A percentile compares a stretch with the other conserved stretches of the same genome.
phyloP scores from a whole-genome alignment of 345 rosid genomes.

The Syzygium oleosum region DNA sequence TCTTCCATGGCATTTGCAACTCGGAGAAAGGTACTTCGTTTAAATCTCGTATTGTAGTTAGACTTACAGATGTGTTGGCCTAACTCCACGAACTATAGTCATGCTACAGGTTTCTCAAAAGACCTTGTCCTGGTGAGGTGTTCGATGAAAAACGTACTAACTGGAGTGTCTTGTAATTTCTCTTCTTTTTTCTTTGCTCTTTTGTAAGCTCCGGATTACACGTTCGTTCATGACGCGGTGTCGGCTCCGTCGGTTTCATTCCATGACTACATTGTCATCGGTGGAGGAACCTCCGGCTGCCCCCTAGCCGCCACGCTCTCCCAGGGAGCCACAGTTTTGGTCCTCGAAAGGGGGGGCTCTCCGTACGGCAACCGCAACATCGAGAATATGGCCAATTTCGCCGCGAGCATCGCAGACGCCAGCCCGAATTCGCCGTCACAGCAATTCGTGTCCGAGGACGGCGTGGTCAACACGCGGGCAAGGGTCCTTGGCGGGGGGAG shows the following conservation, averaged over 20 bases:
- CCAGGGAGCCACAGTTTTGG: conserved; percentile 42
- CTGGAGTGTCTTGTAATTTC: neutral
- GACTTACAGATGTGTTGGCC: neutral
- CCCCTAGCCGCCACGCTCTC: conserved; percentile 78
- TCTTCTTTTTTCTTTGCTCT: neutral
- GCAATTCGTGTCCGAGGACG: conserved; percentile 64
- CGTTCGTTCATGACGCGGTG: conserved; percentile 54
- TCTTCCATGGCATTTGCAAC: neutral
- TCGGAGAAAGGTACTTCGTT: neutral
- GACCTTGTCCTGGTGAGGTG: neutral
- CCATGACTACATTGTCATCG: conserved; percentile 69
- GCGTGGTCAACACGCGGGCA: conserved; percentile 66
- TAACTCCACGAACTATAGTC: neutral
- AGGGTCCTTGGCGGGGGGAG: conserved; percentile 89
- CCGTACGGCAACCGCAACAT: conserved; percentile 46
- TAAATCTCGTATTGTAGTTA: neutral
- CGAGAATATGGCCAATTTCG: conserved; percentile 34
- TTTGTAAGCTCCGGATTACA: conserved; percentile 42
- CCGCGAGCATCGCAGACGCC: conserved; percentile 22
- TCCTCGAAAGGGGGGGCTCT: conserved; percentile 76
- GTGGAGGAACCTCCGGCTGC: conserved; percentile 88
- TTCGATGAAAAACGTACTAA: neutral
- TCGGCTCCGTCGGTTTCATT: conserved; percentile 33
- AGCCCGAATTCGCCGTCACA: conserved; percentile 54
- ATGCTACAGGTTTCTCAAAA: neutral